A percentile compares a stretch with the other conserved stretches of the same genome.
Evolutionary conservation across 1,139 yeast genomes (phyloP).

Genomic region (Keqinozyma sinolaborantium): DNA sequence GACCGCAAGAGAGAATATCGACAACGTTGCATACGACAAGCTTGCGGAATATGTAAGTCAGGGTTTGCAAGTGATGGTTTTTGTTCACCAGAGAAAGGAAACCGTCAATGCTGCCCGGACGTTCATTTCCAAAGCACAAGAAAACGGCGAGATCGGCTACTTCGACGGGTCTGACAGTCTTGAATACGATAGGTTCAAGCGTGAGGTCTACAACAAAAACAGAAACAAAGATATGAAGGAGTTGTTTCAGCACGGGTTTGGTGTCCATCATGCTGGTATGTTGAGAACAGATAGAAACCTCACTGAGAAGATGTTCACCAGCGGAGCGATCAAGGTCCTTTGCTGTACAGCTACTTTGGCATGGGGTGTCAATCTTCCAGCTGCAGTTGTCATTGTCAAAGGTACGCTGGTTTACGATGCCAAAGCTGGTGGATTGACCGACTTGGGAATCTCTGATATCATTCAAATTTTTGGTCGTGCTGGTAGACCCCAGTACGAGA

Average conservation of each 20-base stretch:
- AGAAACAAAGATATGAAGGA: slow-evolving; percentile 80
- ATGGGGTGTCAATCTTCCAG: slow-evolving; percentile 99
- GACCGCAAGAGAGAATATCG: slow-evolving; percentile 74
- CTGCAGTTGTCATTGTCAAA: slow-evolving; percentile 93
- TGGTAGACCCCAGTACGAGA: slow-evolving; percentile 96
- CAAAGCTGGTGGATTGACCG: slow-evolving; percentile 90
- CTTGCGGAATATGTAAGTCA: slow-evolving; percentile 59
- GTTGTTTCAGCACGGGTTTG: slow-evolving; percentile 78
- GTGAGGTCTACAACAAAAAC: slow-evolving; percentile 67
- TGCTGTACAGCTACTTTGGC: slow-evolving; percentile 98
- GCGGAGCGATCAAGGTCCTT: slow-evolving; percentile 84
- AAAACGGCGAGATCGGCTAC: slow-evolving; percentile 48
- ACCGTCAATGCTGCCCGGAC: slow-evolving; percentile 80
- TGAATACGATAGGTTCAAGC: slow-evolving; percentile 44
- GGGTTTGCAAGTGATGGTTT: slow-evolving; percentile 93
- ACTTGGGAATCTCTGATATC: slow-evolving; percentile 92
- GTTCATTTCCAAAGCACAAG: slow-evolving; percentile 67
- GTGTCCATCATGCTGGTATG: slow-evolving; percentile 98
- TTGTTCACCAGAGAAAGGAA: slow-evolving; percentile 93
- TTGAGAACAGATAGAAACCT: slow-evolving; percentile 84
- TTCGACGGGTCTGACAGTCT: slow-evolving; percentile 60
- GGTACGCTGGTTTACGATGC: slow-evolving; percentile 97
- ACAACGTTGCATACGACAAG: slow-evolving; percentile 74
- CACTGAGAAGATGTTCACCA: slow-evolving; percentile 81
- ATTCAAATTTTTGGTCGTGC: slow-evolving; percentile 99